phyloP scores from a whole-genome alignment of 305 asterid species.

The Euphrasia arctica region DNA sequence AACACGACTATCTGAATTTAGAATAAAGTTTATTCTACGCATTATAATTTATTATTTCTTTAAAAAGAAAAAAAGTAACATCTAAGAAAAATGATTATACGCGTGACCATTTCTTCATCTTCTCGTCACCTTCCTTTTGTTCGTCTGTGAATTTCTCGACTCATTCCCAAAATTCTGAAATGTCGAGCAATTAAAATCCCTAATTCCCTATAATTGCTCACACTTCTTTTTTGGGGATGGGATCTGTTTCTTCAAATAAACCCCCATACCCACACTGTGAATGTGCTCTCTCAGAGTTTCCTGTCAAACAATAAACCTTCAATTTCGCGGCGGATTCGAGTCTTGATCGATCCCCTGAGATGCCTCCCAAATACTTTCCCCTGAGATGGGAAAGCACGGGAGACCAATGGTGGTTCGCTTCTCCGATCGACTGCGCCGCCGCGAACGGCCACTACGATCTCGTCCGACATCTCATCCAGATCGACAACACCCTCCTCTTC shows the following conservation, averaged over 20 bases:
- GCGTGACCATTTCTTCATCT: no score
- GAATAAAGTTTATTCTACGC: no score
- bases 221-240: background rate
- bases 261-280: background rate
- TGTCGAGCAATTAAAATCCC: background rate
- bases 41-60: no score
- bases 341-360: background rate
- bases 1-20: no score
- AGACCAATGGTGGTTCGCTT: slow-evolving; percentile 96
- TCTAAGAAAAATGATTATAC: no score
- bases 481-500: slow-evolving; percentile 78
- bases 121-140: background rate
- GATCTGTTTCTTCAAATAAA: background rate
- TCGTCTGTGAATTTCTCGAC: background rate
- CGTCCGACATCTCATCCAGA: slow-evolving; percentile 68
- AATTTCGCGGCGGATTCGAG: slow-evolving; percentile 4
- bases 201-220: background rate
- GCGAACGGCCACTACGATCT: slow-evolving; percentile 91
- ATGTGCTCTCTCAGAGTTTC: background rate
- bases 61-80: no score
- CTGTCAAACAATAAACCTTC: background rate
- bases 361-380: slow-evolving; percentile 57
- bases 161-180: no score
- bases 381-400: slow-evolving; percentile 87
- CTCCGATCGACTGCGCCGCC: slow-evolving; percentile 95